Conservation (phyloP, 108 stramenopile genomes). For the Parietichytrium sp. region DNA sequence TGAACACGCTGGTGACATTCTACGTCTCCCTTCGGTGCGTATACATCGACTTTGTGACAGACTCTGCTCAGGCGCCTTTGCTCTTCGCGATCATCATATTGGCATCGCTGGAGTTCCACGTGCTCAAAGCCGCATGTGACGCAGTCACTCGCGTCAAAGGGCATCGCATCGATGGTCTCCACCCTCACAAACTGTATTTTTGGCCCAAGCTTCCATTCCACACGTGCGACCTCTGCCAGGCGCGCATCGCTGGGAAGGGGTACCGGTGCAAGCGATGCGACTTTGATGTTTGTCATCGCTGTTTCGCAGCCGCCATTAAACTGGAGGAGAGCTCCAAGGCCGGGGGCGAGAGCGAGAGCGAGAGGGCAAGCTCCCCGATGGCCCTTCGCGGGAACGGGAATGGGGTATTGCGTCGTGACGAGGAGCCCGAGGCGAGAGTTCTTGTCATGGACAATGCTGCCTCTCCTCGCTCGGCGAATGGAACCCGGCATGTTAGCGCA, state of each 20-base stretch:
- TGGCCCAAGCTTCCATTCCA: not conserved
- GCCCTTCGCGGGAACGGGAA: no score
- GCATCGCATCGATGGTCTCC: not conserved
- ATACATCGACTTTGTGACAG: not conserved
- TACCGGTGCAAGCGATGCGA: slow-evolving; percentile 42
- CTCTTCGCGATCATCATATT: slow-evolving; percentile 13
- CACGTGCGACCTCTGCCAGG: slow-evolving; percentile 28
- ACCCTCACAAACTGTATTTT: slow-evolving; percentile 25
- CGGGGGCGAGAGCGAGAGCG: not conserved
- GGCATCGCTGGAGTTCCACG: not conserved
- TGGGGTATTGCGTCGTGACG: no score
- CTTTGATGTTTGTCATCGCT: slow-evolving; percentile 40
- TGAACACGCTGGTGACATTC: not conserved
- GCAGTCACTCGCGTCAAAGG: not conserved
- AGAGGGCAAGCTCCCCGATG: not conserved
- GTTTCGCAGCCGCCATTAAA: not conserved
- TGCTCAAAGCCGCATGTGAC: not conserved
- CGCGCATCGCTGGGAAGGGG: not conserved
- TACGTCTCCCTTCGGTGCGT: slow-evolving; percentile 7
- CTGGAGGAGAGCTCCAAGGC: not conserved
- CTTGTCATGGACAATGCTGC: no score
- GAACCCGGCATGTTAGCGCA: no score
- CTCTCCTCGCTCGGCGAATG: no score
- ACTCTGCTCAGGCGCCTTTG: not conserved
- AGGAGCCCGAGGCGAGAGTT: no score